Conservation (phyloP, 768 basidiomycete genomes). For the Lactarius hatsudake region DNA sequence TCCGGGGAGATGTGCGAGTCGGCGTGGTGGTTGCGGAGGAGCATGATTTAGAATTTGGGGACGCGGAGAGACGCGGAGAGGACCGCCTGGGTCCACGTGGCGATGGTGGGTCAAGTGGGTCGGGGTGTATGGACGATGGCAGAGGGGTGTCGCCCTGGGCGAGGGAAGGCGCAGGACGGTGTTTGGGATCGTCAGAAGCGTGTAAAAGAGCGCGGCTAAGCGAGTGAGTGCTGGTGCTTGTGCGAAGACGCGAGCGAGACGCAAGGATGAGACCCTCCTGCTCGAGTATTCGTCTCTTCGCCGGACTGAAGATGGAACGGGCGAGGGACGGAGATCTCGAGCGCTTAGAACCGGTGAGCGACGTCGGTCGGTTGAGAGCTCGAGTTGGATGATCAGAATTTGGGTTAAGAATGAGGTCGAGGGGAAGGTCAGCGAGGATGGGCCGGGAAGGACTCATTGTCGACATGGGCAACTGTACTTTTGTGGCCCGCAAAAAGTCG, state of each 20-base stretch:
- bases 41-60: background rate
- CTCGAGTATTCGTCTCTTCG: slow-evolving; percentile 28
- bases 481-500: background rate
- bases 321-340: slow-evolving; percentile 25
- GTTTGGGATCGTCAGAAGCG: background rate
- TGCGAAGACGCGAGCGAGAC: slow-evolving; percentile 13
- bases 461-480: background rate
- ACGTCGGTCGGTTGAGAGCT: slow-evolving; percentile 1
- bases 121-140: background rate
- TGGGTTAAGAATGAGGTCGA: slow-evolving; percentile 19
- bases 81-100: slow-evolving; percentile 9
- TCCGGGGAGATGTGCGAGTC: slow-evolving; percentile 25
- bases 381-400: background rate
- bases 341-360: slow-evolving; percentile 22
- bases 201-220: slow-evolving; percentile 5
- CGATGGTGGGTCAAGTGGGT: slow-evolving; percentile 3
- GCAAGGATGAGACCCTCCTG: slow-evolving; percentile 26
- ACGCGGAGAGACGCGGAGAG: slow-evolving; percentile 18
- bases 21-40: slow-evolving; percentile 7
- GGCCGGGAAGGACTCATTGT: slow-evolving; percentile 18
- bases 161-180: background rate
- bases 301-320: slow-evolving; percentile 22
- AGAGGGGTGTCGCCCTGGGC: background rate
- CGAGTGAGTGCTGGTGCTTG: slow-evolving; percentile 1
- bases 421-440: slow-evolving; percentile 23